phyloP scores from a whole-genome alignment of 192 early-diverging fungal species.

The Coemansia sp. region DNA sequence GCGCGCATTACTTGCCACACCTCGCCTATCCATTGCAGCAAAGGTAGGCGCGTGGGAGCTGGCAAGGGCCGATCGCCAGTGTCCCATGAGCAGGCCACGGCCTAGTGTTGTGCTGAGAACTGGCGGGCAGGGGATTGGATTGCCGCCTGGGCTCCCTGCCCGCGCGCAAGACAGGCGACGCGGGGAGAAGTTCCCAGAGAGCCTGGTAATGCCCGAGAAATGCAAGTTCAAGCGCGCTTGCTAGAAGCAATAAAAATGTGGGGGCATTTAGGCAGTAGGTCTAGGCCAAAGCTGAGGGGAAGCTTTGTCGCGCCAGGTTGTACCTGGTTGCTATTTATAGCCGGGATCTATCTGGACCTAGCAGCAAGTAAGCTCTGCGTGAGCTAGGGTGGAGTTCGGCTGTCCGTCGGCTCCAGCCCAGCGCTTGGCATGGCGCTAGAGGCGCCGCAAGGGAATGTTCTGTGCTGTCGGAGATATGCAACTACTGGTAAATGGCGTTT shows the following conservation, averaged over 20 bases:
- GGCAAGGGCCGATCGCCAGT: neutral
- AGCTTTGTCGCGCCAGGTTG: neutral
- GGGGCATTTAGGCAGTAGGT: neutral
- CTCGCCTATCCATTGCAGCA: neutral
- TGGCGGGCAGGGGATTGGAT: neutral
- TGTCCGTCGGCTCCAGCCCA: no score
- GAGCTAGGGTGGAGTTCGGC: no score
- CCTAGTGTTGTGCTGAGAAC: neutral
- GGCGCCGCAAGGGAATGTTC: neutral
- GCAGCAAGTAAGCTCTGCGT: neutral
- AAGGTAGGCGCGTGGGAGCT: neutral
- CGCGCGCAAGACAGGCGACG: neutral
- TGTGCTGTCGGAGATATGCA: conserved; percentile 2
- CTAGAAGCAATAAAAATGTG: neutral
- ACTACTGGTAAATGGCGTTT: conserved; percentile 3
- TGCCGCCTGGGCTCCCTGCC: neutral
- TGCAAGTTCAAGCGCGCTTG: no score
- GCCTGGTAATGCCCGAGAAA: no score
- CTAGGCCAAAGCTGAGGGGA: neutral
- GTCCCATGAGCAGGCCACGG: neutral
- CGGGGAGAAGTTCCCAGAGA: no score
- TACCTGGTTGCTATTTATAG: neutral
- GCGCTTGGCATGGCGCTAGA: neutral
- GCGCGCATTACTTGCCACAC: neutral
- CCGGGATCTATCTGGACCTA: neutral